A percentile compares a stretch with the other conserved stretches of the same genome.
Conservation (phyloP, 192 early-diverging fungal species). For the Mortierella claussenii region DNA sequence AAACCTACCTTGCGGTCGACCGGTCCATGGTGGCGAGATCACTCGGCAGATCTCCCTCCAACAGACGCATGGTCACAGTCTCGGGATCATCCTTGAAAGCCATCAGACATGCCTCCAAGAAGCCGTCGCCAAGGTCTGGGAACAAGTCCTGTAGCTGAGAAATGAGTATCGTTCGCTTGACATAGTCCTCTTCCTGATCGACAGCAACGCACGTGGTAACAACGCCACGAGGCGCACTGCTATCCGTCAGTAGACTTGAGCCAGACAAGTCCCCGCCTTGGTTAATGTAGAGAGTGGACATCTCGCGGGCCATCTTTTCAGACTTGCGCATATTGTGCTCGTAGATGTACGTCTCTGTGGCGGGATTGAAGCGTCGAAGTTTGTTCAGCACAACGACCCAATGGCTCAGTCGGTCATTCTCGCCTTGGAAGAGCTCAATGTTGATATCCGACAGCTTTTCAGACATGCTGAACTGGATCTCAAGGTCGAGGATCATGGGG, state of each 20-base stretch:
- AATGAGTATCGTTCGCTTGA: constrained; percentile 69
- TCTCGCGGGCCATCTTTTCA: constrained; percentile 25
- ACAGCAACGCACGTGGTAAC: constrained; percentile 12
- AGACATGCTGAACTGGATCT: constrained; percentile 75
- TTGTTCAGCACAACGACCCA: constrained; percentile 27
- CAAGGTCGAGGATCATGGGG: constrained; percentile 87
- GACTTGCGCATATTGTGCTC: constrained; percentile 46
- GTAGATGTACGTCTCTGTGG: constrained; percentile 28
- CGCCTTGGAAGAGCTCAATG: constrained; percentile 38
- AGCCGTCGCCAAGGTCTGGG: constrained; percentile 90
- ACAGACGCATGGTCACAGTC: constrained; percentile 77
- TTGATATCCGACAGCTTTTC: constrained; percentile 65
- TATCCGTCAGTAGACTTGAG: constrained; percentile 14
- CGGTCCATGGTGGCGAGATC: constrained; percentile 75
- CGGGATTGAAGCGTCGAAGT: constrained; percentile 29
- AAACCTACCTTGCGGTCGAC: constrained; percentile 54
- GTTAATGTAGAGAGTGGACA: constrained; percentile 25
- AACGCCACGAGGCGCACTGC: neutral
- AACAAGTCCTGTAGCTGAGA: constrained; percentile 90
- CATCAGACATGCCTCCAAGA: constrained; percentile 87
- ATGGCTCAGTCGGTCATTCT: constrained; percentile 56
- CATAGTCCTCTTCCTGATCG: constrained; percentile 56
- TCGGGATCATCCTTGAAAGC: constrained; percentile 75
- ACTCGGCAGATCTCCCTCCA: constrained; percentile 81
- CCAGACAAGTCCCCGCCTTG: constrained; percentile 14